Percentiles rank a stretch among this genome's conserved stretches.
These are phyloP conservation scores for Diaporthe citri DNA, from an alignment of 2,329 filamentous ascomycete species.

Conservation along the genomic window DNA sequence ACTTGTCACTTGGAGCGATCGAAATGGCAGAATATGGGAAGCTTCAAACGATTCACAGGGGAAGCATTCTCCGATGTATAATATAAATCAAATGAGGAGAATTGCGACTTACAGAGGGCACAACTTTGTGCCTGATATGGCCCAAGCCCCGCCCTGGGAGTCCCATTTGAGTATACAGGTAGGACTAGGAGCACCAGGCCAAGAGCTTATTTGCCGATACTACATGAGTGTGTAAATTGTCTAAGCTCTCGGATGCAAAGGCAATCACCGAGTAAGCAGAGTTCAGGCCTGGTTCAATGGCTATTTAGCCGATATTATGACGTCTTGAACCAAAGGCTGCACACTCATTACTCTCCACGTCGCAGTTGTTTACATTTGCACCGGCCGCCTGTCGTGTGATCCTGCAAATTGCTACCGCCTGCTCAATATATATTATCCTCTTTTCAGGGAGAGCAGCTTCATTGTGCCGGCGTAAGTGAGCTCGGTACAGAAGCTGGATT, in stretches of 20 bases:
- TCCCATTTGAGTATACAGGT: neutral
- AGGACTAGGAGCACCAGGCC: too few relatives aligned
- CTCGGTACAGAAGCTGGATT: neutral
- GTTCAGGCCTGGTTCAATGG: neutral
- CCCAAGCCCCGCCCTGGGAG: neutral
- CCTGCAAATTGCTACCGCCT: too few relatives aligned
- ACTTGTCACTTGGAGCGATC: neutral
- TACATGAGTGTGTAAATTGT: neutral
- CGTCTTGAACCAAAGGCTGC: neutral
- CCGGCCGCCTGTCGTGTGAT: too few relatives aligned
- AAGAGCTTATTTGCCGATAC: neutral
- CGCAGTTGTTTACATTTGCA: neutral
- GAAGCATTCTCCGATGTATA: too few relatives aligned
- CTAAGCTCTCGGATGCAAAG: neutral
- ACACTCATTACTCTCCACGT: neutral
- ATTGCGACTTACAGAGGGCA: neutral
- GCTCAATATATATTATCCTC: neutral
- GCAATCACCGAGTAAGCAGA: neutral
- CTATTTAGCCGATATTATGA: neutral
- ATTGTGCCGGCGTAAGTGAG: neutral
- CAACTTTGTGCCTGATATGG: neutral
- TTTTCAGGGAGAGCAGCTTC: neutral
- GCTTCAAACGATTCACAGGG: rapidly evolving
- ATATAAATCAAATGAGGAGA: too few relatives aligned
- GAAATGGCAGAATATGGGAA: neutral